A percentile compares a stretch with the other conserved stretches of the same genome.
These are phyloP conservation scores for Letharia columbiana DNA, from an alignment of 495 filamentous ascomycete genomes.

Conservation along the genomic window DNA sequence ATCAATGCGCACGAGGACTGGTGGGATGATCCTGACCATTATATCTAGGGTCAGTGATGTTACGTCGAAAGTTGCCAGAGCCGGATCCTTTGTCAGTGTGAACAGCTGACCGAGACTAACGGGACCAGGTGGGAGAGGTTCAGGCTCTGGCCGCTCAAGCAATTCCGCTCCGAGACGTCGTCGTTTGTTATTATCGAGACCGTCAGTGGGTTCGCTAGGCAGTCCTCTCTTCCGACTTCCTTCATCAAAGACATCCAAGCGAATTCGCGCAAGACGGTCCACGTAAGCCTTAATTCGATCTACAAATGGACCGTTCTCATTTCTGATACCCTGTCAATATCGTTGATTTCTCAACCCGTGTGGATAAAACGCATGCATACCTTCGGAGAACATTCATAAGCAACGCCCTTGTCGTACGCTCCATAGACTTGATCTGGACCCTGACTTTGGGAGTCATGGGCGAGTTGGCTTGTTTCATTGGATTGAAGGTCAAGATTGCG, in stretches of 20 bases:
- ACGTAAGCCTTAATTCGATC: constrained; percentile 73
- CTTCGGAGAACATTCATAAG: constrained; percentile 70
- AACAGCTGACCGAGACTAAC: constrained; percentile 71
- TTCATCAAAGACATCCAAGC: constrained; percentile 68
- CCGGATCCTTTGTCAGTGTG: constrained; percentile 67
- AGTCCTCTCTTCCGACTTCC: constrained; percentile 64
- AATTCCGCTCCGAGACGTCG: constrained; percentile 53
- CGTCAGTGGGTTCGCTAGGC: constrained; percentile 58
- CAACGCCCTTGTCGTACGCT: constrained; percentile 76
- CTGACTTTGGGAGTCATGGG: constrained; percentile 70
- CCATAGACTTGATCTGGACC: constrained; percentile 84
- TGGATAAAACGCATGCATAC: constrained; percentile 36
- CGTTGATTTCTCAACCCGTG: neutral
- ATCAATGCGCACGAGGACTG: constrained; percentile 57
- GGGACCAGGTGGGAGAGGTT: constrained; percentile 63
- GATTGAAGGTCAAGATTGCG: constrained; percentile 84
- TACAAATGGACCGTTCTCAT: constrained; percentile 56
- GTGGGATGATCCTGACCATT: constrained; percentile 66
- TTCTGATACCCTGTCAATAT: constrained; percentile 40
- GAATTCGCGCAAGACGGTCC: constrained; percentile 64
- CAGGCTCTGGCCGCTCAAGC: constrained; percentile 46
- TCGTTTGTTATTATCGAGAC: constrained; percentile 59
- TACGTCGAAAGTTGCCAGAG: constrained; percentile 72
- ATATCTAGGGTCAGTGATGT: constrained; percentile 63
- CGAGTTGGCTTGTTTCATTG: constrained; percentile 63